Conservation (phyloP, 139 green algal genomes). For the Chlamydomonas incerta region DNA sequence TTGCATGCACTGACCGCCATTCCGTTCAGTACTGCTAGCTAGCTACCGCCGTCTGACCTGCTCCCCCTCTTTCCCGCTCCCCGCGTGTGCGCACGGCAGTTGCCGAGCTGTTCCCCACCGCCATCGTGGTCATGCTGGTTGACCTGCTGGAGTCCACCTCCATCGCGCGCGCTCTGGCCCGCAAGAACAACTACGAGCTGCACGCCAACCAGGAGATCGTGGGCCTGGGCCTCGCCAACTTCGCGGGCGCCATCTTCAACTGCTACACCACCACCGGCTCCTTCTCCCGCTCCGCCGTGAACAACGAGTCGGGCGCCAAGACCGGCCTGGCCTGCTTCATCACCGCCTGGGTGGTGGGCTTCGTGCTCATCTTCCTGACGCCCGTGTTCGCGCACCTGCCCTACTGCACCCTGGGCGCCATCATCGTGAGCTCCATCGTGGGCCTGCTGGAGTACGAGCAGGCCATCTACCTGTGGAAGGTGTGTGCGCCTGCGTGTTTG, state of each 20-base stretch:
- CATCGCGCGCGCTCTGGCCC: slow-evolving; percentile 84
- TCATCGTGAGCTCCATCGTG: slow-evolving; percentile 69
- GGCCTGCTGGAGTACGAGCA: slow-evolving; percentile 65
- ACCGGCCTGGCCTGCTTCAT: slow-evolving; percentile 70
- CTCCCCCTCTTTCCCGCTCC: not conserved
- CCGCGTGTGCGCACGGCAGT: too few species aligned
- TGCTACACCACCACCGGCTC: slow-evolving; percentile 86
- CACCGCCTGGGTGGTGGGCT: slow-evolving; percentile 61
- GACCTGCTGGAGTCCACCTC: slow-evolving; percentile 86
- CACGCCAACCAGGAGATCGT: slow-evolving; percentile 86
- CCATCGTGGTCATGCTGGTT: slow-evolving; percentile 74
- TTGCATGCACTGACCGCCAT: too few species aligned
- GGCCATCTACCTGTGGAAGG: slow-evolving; percentile 59
- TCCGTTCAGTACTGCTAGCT: not conserved
- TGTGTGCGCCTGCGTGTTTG: not conserved
- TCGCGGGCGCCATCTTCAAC: slow-evolving; percentile 84
- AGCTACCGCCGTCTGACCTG: too few species aligned
- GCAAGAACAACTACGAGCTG: slow-evolving; percentile 83
- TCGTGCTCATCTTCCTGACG: slow-evolving; percentile 74
- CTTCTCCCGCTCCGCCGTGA: slow-evolving; percentile 90
- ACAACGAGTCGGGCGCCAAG: slow-evolving; percentile 67
- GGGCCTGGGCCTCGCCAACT: slow-evolving; percentile 88
- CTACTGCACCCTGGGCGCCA: slow-evolving; percentile 69
- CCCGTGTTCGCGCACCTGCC: slow-evolving; percentile 72
- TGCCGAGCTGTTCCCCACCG: slow-evolving; percentile 26